phyloP scores from a whole-genome alignment of 164 flowering plant species.

The Tetracentron sinense region DNA sequence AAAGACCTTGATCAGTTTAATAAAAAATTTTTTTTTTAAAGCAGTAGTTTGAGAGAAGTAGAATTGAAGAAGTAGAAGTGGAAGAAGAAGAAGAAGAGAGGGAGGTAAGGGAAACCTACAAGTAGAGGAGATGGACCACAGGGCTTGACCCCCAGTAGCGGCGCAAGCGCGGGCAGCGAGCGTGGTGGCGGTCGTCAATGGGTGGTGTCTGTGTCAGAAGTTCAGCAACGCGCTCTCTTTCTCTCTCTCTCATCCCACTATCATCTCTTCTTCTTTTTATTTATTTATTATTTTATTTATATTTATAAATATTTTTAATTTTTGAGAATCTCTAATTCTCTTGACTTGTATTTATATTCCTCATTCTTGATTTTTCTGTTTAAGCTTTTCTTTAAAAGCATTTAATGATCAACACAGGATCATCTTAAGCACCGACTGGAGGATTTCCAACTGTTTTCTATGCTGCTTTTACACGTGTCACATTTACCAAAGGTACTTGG shows the following conservation, averaged over 20 bases:
- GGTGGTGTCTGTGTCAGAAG: conserved; percentile 22
- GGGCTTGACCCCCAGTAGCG: conserved; percentile 8
- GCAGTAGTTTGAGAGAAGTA: not conserved
- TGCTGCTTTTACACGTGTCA: too few species aligned
- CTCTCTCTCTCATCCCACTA: conserved; percentile 15
- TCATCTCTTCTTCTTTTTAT: not conserved
- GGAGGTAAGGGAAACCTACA: not conserved
- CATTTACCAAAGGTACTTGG: too few species aligned
- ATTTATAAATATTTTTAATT: too few species aligned
- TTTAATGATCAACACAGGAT: too few species aligned
- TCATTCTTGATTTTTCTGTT: too few species aligned
- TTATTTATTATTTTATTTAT: too few species aligned
- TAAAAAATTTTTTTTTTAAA: not conserved
- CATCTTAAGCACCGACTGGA: too few species aligned
- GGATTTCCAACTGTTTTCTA: too few species aligned
- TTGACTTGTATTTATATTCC: too few species aligned
- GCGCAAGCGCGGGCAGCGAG: conserved; percentile 1
- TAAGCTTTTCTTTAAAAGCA: too few species aligned
- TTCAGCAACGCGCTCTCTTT: conserved; percentile 8
- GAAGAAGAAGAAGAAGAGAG: not conserved
- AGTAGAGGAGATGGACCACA: not conserved
- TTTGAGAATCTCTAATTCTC: too few species aligned
- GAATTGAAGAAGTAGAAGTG: not conserved
- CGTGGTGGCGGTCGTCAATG: conserved; percentile 21
- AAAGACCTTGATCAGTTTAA: not conserved